phyloP scores from a whole-genome alignment of 768 basidiomycete species.

The Lanmaoa rubissima region DNA sequence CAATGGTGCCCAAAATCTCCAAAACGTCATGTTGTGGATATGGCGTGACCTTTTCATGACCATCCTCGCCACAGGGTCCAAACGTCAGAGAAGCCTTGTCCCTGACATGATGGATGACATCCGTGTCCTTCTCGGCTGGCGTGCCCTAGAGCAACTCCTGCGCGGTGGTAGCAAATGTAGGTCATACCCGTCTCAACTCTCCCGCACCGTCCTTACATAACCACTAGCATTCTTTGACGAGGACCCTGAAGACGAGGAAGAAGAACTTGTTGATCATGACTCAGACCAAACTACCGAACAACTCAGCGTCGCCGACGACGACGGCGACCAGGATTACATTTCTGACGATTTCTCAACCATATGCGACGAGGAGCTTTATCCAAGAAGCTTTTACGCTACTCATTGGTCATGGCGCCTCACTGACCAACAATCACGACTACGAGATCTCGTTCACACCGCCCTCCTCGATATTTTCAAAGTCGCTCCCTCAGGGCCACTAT shows the following conservation, averaged over 20 bases:
- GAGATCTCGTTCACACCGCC: conserved; percentile 43
- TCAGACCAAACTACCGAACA: neutral
- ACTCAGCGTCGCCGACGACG: conserved; percentile 30
- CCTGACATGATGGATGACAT: conserved; percentile 62
- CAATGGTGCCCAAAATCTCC: conserved; percentile 46
- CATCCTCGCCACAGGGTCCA: conserved; percentile 42
- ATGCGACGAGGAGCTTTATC: conserved; percentile 24
- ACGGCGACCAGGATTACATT: conserved; percentile 28
- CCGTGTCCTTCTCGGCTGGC: conserved; percentile 49
- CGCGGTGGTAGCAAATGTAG: conserved; percentile 50
- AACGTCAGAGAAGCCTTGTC: conserved; percentile 33
- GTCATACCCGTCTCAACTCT: conserved; percentile 10
- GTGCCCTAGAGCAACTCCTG: conserved; percentile 48
- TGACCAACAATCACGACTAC: conserved; percentile 40
- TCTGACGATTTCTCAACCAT: conserved; percentile 22
- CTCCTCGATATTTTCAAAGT: conserved; percentile 49
- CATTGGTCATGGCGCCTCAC: conserved; percentile 53
- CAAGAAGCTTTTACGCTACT: conserved; percentile 38
- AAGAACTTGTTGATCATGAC: conserved; percentile 2
- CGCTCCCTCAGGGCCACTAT: conserved; percentile 49
- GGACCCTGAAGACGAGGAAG: conserved; percentile 29
- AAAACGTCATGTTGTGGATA: conserved; percentile 54
- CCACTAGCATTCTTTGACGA: conserved; percentile 1
- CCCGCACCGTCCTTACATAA: neutral
- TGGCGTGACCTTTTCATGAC: conserved; percentile 69